phyloP scores from a whole-genome alignment of 257 asterid species.

The Solanum neorickii region DNA sequence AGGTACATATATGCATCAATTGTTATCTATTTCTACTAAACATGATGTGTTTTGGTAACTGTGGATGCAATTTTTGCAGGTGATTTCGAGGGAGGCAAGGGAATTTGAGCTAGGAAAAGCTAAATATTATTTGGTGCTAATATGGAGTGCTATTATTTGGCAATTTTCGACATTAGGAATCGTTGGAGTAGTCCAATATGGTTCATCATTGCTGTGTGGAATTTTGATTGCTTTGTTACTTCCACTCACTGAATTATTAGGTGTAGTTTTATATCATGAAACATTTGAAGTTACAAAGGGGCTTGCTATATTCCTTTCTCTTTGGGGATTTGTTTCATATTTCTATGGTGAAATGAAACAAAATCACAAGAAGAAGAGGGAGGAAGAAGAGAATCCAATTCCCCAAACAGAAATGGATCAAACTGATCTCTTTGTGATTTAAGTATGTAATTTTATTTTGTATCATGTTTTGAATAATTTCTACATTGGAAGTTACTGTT shows the following conservation, averaged over 20 bases:
- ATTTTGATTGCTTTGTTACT: background rate
- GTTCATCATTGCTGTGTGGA: background rate
- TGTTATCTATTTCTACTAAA: no score
- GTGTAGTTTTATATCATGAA: background rate
- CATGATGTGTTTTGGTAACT: background rate
- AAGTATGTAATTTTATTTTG: background rate
- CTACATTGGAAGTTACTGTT: background rate
- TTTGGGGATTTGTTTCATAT: slow-evolving; percentile 25
- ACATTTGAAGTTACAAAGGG: slow-evolving; percentile 4
- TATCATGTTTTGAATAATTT: background rate
- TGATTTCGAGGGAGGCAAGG: slow-evolving; percentile 10
- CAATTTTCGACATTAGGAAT: slow-evolving; percentile 2
- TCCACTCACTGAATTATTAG: background rate
- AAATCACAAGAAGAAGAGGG: background rate
- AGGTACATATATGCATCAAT: background rate
- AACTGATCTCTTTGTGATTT: background rate
- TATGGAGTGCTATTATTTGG: slow-evolving; percentile 2
- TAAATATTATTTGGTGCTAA: background rate
- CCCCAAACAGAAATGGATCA: background rate
- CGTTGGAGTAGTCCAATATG: background rate
- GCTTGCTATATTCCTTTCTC: slow-evolving; percentile 11
- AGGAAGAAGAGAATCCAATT: background rate
- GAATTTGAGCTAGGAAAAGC: background rate
- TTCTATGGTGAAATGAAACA: slow-evolving; percentile 17
- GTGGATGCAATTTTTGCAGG: background rate